Base-by-base conservation (phyloP, 371 early-diverging fungal species). In the Synchytrium microbalum region DNA sequence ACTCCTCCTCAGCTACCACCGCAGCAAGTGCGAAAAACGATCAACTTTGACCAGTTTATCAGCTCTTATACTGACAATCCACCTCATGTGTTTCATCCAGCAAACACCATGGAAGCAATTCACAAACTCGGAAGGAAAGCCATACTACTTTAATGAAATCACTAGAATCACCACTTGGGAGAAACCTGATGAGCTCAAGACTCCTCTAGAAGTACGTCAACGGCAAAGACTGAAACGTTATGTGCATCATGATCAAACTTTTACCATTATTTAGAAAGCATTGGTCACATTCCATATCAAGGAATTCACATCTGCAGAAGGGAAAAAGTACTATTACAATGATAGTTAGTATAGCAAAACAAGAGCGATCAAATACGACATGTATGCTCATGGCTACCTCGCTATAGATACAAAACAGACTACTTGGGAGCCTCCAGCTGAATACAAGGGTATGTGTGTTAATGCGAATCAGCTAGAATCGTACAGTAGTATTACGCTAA, bases 251-350 rank as follows among this genome's bases (percentile, higher is more conserved):
- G 51, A n/a, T 51, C 51, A 51, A 14, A 14, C n/a, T 51, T 13
- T n/a, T 51, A 14, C n/a, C 51, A 14, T 13, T 51, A 14, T 51
- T 51, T 46, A 85, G 84, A 74, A 76, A 67, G 88, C 86, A 51
- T 73, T 90, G 62, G 82, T 82, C 33, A 69, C 73, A 23, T 83
- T 84, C 64, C 77, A 80, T 29, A 95, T 95, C 95, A 92, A 92
- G 73, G 93, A 93, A 71, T 92, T 89, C 68, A 83, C 85, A 32
- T 84, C 72, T 1, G 66, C 88, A 0, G 84, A 88, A 3, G 86
- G 87, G 51, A 93, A 93, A 0, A 87, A 88, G 63, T 96, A 96
- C 72, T 96, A 93, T 70, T 89, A 89, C 72, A 88, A 95, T 72
- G 70, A 67, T 3, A 64, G 74, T 70, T 1, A 13, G 65, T 31